Evolutionary conservation across 139 green algal genomes (phyloP), one percentile per base, ranked within the genome.

Genomic region (Pedinophyceae sp.): DNA sequence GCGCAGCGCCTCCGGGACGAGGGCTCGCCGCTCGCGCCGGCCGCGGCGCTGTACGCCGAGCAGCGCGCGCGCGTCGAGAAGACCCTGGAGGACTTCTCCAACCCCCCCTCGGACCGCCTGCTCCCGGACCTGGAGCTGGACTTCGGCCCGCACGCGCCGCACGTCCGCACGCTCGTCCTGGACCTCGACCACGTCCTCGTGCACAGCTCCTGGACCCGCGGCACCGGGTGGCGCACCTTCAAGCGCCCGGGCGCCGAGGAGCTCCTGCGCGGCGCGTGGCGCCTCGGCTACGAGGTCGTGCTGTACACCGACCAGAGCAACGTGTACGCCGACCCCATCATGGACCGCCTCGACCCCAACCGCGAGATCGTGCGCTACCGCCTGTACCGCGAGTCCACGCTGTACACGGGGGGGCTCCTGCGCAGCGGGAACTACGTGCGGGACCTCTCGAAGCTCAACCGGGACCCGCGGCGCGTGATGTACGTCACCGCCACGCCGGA

Each of bases 81-180:
- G 25, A 59, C 40, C 19, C 16, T 59, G 39, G 26, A 5, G 53
- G 16, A 55, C 22, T 59, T 38, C 53, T 49, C 53, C 4, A 30
- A 59, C 19, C 53, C 53, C 5, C 26, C 53, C n/a, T 47, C 25
- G 26, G 53, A 59, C 22, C 27, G 27, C n/a, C 27, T 59, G 26
- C 28, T 59, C 25, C 53, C 53, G 15, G 53, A 55, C 23, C 25
- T 55, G n/a, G 26, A 28, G 34, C 10, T 43, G 10, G 10, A 19
- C 34, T 52, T 22, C 24, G 10, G 10, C 15, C 25, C 53, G 17
- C 13, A 30, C n/a, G 27, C 27, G 17, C 25, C 20, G 19, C 55
- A 59, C 53, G 55, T 59, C 25, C n/a, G 53, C 5, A 59, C 53
- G 19, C 53, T 59, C 19, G 53, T 59, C 4, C 25, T 59, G 5